These are phyloP conservation scores for Auxenochlorella pyrenoidosa DNA, from an alignment of 139 green algal species.

Conservation along the genomic window DNA sequence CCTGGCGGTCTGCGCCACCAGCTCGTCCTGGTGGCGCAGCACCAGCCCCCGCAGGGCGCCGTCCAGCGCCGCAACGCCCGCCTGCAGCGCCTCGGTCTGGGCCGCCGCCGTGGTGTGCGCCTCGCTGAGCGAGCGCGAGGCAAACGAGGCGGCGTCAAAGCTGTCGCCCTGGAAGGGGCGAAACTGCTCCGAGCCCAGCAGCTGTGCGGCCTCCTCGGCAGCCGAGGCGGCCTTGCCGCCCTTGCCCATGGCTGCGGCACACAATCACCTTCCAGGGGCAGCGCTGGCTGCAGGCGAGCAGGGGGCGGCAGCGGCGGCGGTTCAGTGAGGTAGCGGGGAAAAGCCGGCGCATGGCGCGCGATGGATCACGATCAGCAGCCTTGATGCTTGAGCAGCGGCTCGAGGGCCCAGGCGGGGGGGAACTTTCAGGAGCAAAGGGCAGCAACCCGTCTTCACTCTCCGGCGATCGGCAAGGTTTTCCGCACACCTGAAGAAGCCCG, in stretches of 20 bases:
- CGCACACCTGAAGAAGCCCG: too few species aligned
- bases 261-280: too few species aligned
- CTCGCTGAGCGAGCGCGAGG: constrained; percentile 64
- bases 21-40: constrained; percentile 55
- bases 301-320: too few species aligned
- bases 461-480: too few species aligned
- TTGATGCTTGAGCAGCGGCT: too few species aligned
- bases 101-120: constrained; percentile 69
- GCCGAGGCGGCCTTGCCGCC: constrained; percentile 13
- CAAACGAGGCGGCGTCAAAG: constrained; percentile 82
- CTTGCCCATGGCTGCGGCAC: constrained; percentile 35
- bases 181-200: constrained; percentile 31
- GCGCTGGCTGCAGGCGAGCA: too few species aligned
- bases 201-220: neutral
- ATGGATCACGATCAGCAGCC: too few species aligned
- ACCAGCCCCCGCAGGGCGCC: constrained; percentile 64
- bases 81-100: constrained; percentile 70
- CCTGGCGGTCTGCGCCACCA: constrained; percentile 49
- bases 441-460: too few species aligned
- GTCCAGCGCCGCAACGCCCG: constrained; percentile 69
- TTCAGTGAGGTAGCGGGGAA: neutral
- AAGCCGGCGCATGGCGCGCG: too few species aligned
- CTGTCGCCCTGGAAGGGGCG: constrained; percentile 46
- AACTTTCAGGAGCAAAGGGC: too few species aligned
- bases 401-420: too few species aligned